Evolutionary conservation across 805 yeast species (phyloP).

Genomic region (Schwanniomyces polymorphus): DNA sequence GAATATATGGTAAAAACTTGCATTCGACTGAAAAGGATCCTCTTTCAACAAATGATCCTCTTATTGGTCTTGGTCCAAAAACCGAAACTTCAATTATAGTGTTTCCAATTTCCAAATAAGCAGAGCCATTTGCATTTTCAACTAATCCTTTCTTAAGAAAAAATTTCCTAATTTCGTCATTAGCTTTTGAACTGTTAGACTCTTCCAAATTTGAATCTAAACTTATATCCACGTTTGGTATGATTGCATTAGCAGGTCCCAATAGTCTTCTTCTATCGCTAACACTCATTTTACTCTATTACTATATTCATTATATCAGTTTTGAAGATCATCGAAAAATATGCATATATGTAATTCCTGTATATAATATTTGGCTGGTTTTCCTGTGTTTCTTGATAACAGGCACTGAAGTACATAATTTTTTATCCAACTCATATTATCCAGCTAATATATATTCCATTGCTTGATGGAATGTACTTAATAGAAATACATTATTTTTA

Average conservation of each 20-base stretch:
- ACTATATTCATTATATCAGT: neutral
- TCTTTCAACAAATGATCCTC: slow-evolving; percentile 67
- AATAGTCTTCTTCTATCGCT: slow-evolving; percentile 81
- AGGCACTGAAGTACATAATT: too few relatives aligned
- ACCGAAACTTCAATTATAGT: slow-evolving; percentile 67
- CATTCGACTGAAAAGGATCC: slow-evolving; percentile 67
- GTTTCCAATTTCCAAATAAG: slow-evolving; percentile 69
- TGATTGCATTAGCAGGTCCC: slow-evolving; percentile 71
- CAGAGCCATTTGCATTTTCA: slow-evolving; percentile 77
- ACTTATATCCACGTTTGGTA: slow-evolving; percentile 21
- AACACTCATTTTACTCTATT: slow-evolving; percentile 27
- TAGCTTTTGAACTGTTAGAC: slow-evolving; percentile 10
- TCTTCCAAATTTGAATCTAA: neutral
- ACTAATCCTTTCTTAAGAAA: slow-evolving; percentile 66
- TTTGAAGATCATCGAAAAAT: neutral
- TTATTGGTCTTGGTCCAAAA: slow-evolving; percentile 86
- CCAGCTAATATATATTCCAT: too few relatives aligned
- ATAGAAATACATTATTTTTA: too few relatives aligned
- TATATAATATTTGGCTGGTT: neutral
- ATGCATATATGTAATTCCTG: neutral
- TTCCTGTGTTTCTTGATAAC: too few relatives aligned
- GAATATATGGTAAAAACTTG: slow-evolving; percentile 50
- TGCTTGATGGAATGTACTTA: too few relatives aligned
- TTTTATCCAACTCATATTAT: too few relatives aligned
- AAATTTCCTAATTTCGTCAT: slow-evolving; percentile 37